Base-by-base conservation (phyloP, 2,329 filamentous ascomycete genomes). In the Trichoderma sp. region DNA sequence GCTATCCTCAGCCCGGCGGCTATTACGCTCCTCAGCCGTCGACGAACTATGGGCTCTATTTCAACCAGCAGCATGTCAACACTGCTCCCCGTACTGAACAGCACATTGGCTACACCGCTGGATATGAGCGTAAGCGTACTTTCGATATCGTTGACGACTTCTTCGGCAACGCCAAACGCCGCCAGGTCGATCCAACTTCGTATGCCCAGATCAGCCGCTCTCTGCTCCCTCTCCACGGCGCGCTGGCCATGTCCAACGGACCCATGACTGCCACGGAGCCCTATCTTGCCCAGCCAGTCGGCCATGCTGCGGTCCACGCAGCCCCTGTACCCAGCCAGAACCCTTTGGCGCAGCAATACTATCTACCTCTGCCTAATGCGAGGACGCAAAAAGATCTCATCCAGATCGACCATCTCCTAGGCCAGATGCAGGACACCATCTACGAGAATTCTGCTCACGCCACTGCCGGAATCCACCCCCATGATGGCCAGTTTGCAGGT, bases 371-470 rank as follows among this genome's bases (percentile, higher is more conserved):
- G 84, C 89, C 90, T 59, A 96, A 94, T 75, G 86, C 96, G 68
- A 90, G 95, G 77, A 97, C 94, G 60, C 97, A 98, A 86, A 94
- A 89, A 79, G 96, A 99, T 78, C 85, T 99, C 55, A 84, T 97
- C 78, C 94, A 97, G 79, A 94, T 98, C 76, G 96, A 98, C 79
- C 92, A 94, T 77, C 92, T 98, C 79, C 88, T 99, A 68, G 94
- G 97, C 81, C 93, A 97, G 81, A 95, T 98, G 86, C 94, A 97
- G 81, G 90, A 91, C 72, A 97, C 95, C 57, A 93, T 98, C 60
- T 98, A 98, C 78, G 96, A 98, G 82, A 97, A 91, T 79, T 90
- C 94, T 68, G 92, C 90, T 75, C 91, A 94, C 62, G 91, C 93
- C 37, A 92, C 93, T 2, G 91, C 91, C 55, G 92, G 92, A 69